These are phyloP conservation scores for Cladobotryum mycophilum DNA, from an alignment of 2,329 filamentous ascomycete species.

Conservation along the genomic window DNA sequence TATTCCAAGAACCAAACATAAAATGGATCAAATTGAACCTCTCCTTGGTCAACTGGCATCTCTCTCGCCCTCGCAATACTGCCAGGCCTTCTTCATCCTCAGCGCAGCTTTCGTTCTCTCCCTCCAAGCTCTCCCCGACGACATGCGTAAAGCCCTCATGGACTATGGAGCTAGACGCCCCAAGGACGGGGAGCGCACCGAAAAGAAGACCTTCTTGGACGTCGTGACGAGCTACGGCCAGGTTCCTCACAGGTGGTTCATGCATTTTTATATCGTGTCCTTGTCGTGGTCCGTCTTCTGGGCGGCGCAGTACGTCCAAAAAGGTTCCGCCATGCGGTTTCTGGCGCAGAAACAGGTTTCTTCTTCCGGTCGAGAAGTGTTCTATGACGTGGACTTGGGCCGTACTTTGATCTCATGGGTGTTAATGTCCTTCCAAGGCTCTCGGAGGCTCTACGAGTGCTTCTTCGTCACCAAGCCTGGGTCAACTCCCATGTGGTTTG, in stretches of 20 bases:
- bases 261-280: slow-evolving; percentile 76
- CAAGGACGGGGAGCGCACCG: slow-evolving; percentile 14
- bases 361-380: slow-evolving; percentile 4
- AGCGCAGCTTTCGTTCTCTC: slow-evolving; percentile 34
- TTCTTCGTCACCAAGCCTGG: slow-evolving; percentile 53
- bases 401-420: slow-evolving; percentile 63
- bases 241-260: slow-evolving; percentile 86
- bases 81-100: slow-evolving; percentile 43
- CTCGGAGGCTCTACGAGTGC: slow-evolving; percentile 71
- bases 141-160: slow-evolving; percentile 39
- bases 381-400: slow-evolving; percentile 44
- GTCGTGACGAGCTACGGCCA: slow-evolving; percentile 34
- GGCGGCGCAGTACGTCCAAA: slow-evolving; percentile 54
- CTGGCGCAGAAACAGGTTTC: slow-evolving; percentile 35
- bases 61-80: slow-evolving; percentile 26
- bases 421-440: slow-evolving; percentile 70
- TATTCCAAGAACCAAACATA: too few species aligned
- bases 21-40: neutral
- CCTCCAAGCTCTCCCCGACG: slow-evolving; percentile 38
- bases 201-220: slow-evolving; percentile 16
- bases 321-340: slow-evolving; percentile 47
- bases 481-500: slow-evolving; percentile 74
- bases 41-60: neutral
- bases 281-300: slow-evolving; percentile 67
- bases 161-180: slow-evolving; percentile 45